Conservation (phyloP, 495 filamentous ascomycete species). For the Penicillium salamii region DNA sequence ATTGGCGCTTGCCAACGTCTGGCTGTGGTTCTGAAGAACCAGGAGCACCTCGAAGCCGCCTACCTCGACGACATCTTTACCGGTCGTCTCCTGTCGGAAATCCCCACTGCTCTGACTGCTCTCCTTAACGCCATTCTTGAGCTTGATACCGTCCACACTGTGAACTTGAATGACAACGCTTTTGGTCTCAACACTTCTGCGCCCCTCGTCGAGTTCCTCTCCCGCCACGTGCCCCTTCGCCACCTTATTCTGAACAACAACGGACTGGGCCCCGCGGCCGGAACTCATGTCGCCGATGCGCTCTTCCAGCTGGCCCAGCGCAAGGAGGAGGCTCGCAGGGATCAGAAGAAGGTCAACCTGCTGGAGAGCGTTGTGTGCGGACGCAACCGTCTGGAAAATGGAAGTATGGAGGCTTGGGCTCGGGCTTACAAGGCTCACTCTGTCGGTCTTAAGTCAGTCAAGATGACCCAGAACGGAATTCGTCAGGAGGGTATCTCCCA, state of each 20-base stretch:
- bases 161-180: slow-evolving; percentile 96
- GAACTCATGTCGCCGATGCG: slow-evolving; percentile 78
- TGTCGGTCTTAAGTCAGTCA: slow-evolving; percentile 70
- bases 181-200: slow-evolving; percentile 91
- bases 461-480: slow-evolving; percentile 99
- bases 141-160: slow-evolving; percentile 76
- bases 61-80: slow-evolving; percentile 98
- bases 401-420: slow-evolving; percentile 93
- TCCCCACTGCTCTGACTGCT: slow-evolving; percentile 80
- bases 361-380: slow-evolving; percentile 95
- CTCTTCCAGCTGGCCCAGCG: slow-evolving; percentile 72
- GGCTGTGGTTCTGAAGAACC: slow-evolving; percentile 72
- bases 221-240: slow-evolving; percentile 78
- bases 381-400: slow-evolving; percentile 91
- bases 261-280: slow-evolving; percentile 89
- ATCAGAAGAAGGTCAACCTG: slow-evolving; percentile 66
- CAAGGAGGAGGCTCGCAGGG: slow-evolving; percentile 71
- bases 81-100: slow-evolving; percentile 86
- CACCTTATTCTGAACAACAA: slow-evolving; percentile 97
- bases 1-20: slow-evolving; percentile 81
- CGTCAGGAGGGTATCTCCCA: slow-evolving; percentile 84
- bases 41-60: slow-evolving; percentile 77
- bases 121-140: slow-evolving; percentile 84
- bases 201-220: slow-evolving; percentile 81
- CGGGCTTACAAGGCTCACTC: slow-evolving; percentile 77